Percentiles rank a stretch among this genome's conserved stretches.
Conservation (phyloP, 2,329 filamentous ascomycete genomes). For the Colletotrichum sp. region DNA sequence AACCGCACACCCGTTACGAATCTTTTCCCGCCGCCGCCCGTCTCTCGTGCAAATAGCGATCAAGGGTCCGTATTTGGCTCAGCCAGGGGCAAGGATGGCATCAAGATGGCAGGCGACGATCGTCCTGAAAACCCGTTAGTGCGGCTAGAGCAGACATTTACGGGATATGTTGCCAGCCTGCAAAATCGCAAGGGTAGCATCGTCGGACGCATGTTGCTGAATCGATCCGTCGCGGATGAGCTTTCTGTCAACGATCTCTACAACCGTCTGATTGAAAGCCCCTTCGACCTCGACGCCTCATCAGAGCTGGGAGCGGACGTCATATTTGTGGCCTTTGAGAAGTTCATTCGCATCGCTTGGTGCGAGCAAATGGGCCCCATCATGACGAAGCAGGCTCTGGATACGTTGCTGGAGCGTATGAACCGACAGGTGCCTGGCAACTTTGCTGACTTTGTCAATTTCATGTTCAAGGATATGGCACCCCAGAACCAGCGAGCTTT, state of each 20-base stretch:
- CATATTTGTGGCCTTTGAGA: slow-evolving; percentile 91
- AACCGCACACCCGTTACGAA: slow-evolving; percentile 42
- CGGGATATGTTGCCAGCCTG: slow-evolving; percentile 80
- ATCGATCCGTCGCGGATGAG: slow-evolving; percentile 74
- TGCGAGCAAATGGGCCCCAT: slow-evolving; percentile 86
- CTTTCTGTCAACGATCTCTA: slow-evolving; percentile 88
- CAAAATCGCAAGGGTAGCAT: slow-evolving; percentile 88
- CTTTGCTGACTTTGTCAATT: slow-evolving; percentile 73
- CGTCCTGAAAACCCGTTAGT: slow-evolving; percentile 69
- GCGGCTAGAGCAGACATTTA: slow-evolving; percentile 83
- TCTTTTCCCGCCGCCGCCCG: slow-evolving; percentile 41
- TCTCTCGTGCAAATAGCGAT: slow-evolving; percentile 48
- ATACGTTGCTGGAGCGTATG: slow-evolving; percentile 73
- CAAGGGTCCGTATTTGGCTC: slow-evolving; percentile 60
- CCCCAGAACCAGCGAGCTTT: slow-evolving; percentile 79
- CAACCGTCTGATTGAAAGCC: slow-evolving; percentile 84
- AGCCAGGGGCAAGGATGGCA: slow-evolving; percentile 50
- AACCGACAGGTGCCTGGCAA: slow-evolving; percentile 73
- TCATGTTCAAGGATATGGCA: slow-evolving; percentile 68
- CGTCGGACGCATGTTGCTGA: slow-evolving; percentile 76
- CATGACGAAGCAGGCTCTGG: slow-evolving; percentile 73
- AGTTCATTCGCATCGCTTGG: slow-evolving; percentile 89
- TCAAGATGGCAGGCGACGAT: slow-evolving; percentile 52
- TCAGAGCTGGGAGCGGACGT: slow-evolving; percentile 81
- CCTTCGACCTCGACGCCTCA: slow-evolving; percentile 76